Percentiles rank a stretch among this genome's conserved stretches.
Evolutionary conservation across 2,329 filamentous ascomycete species (phyloP).

Genomic region (Chaetomium olivaceum): DNA sequence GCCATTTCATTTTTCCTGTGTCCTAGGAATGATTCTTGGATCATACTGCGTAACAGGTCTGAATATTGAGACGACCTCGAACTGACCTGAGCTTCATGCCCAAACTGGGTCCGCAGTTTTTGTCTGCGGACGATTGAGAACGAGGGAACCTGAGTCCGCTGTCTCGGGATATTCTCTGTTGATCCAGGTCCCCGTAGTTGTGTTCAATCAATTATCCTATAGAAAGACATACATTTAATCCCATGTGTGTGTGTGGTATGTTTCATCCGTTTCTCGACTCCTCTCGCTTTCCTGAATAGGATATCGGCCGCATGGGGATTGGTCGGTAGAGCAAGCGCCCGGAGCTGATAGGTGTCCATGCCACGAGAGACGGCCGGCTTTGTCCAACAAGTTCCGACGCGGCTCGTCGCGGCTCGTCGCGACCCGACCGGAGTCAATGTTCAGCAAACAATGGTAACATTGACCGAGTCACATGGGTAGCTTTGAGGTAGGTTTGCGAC

Average conservation of each 20-base stretch:
- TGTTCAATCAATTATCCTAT: neutral
- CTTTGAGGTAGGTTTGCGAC: neutral
- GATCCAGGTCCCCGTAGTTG: neutral
- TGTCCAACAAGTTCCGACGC: neutral
- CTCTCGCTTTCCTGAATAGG: conserved; percentile 22
- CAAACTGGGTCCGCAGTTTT: neutral
- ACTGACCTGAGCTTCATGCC: neutral
- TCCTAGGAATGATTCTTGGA: neutral
- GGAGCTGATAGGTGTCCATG: neutral
- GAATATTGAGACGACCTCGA: neutral
- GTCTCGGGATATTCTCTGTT: neutral
- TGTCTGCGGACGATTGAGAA: neutral
- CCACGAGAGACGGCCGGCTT: neutral
- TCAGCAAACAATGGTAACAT: neutral
- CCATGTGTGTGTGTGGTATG: neutral
- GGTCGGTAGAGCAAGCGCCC: conserved; percentile 9
- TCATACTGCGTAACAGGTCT: neutral
- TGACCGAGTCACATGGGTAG: neutral
- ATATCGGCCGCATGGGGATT: conserved; percentile 21
- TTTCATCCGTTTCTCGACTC: neutral
- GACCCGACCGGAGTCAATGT: neutral
- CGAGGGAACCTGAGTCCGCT: neutral
- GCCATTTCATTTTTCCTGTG: neutral
- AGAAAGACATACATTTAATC: too few relatives aligned
- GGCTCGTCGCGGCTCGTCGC: neutral